Base-by-base conservation (phyloP, 352 stramenopile genomes). In the Thalassiosira sp. region DNA sequence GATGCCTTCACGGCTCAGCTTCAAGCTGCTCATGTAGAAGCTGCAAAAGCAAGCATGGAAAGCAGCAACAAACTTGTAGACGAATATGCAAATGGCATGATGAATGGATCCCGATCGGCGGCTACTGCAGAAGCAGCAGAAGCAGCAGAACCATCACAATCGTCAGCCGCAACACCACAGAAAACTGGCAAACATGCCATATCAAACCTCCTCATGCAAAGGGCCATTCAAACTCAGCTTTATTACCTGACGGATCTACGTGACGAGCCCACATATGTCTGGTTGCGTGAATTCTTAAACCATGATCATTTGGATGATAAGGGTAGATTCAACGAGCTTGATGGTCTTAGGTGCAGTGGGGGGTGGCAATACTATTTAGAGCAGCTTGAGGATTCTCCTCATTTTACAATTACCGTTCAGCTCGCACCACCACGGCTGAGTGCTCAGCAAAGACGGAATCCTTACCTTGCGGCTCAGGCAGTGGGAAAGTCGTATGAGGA, bases 201-300 rank as follows among this genome's bases (percentile, higher is more conserved):
- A 15, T 18, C 27, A 40, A 25, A 18, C n/a, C 46, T 73, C 6
- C 31, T 76, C 10, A 24, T 73, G 31, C 67, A 76, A 46, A 16
- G 67, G 18, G 22, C 67, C 20, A 61, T 76, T 56, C 67, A 76
- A 43, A 68, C 53, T 15, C 67, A 76, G 27, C 33, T 76, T 7
- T 65, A 73, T 40, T 76, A 76, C 40, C 16, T 43, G 15, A 8
- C 59, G 7, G 35, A 56, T 24, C 2, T 72, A n/a, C 35, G 67
- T 18, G 49, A 76, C 60, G 58, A 72, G 51, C 67, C 67, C 5
- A 62, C 56, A n/a, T 62, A 61, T 22, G 25, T 40, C 8, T 76
- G 67, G 67, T 10, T 76, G 8, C 18, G 49, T 1, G 37, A 33
- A 35, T 76, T 76, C 67, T 20, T 59, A 33, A 43, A 43, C 11